Evolutionary conservation across 169 alveolate species (phyloP).

Genomic region (Plasmodium relictum): DNA sequence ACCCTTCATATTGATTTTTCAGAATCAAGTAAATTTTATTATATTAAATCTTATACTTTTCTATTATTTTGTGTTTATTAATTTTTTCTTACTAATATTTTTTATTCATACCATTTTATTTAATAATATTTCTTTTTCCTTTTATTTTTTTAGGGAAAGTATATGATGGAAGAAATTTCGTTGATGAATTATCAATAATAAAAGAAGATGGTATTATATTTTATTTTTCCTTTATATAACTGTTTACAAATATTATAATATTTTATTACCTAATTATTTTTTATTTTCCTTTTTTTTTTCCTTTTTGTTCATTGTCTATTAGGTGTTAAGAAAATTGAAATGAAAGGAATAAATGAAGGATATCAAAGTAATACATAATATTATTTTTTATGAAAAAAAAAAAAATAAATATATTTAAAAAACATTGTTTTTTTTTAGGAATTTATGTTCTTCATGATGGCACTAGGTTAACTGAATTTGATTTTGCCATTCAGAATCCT

Average conservation of each 20-base stretch:
- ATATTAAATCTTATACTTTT: neutral
- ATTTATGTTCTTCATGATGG: conserved; percentile 12
- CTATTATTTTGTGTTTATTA: no score
- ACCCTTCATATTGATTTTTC: conserved; percentile 50
- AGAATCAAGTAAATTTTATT: conserved; percentile 36
- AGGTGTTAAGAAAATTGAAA: conserved; percentile 27
- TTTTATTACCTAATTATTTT: neutral
- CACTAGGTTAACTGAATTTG: conserved; percentile 24
- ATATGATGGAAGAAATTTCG: conserved; percentile 29
- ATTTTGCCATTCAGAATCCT: conserved; percentile 52
- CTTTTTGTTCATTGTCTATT: neutral
- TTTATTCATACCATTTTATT: neutral
- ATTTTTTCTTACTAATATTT: no score
- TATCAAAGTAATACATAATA: conserved; percentile 36
- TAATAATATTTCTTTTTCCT: neutral
- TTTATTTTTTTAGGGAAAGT: conserved; percentile 40
- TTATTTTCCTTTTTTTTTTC: neutral
- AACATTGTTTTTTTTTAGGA: neutral
- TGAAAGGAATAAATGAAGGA: conserved; percentile 63
- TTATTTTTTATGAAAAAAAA: neutral
- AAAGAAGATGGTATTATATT: conserved; percentile 24
- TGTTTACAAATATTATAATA: neutral
- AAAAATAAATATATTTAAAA: neutral
- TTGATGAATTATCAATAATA: conserved; percentile 48
- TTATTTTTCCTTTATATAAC: neutral